Evolutionary conservation across 163 green algal genomes (phyloP), one percentile per base, ranked within the genome.

Genomic region (Chlamydomonas reinhardtii): DNA sequence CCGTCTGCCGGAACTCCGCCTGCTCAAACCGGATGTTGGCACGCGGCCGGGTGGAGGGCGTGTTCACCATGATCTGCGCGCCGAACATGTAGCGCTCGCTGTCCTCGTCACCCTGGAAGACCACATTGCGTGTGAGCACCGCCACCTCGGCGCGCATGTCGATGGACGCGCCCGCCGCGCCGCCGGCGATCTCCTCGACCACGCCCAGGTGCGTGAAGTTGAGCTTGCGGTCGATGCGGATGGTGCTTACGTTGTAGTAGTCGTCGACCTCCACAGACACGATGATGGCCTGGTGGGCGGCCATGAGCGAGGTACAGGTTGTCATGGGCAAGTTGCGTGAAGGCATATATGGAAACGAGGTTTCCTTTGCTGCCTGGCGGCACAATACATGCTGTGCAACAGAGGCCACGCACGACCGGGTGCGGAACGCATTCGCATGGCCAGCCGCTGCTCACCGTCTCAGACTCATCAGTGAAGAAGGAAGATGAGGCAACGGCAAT

Each of bases 111-210:
- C 66, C 66, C 31, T 74, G 79, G 8, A 86, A 37, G 15, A 86
- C 27, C 16, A 86, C 70, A 62, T 83, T 90, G 59, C 89, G 89
- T 22, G 61, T 89, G 15, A 92, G 74, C 43, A 90, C 83, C 27
- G 79, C 88, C 34, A 95, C 92, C 82, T 95, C 92, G 27, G 92
- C 91, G 2, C 89, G 79, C 92, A 95, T 94, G 73, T 94, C 90
- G n/a, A 95, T 74, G 69, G 8, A 29, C 16, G 16, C 16, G 62
- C 43, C 69, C 3, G 35, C 91, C 75, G 39, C 83, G 54, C 52
- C 64, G 15, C 19, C 88, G 14, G 64, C 52, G 32, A 62, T 77
- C 19, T 8, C 35, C 31, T 88, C 64, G 35, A 88, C 73, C 11
- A 88, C 90, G 27, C 92, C 92, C 56, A 95, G 77, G 81, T 95